Base-by-base conservation (phyloP, 495 filamentous ascomycete species). In the Neurospora terricola region DNA sequence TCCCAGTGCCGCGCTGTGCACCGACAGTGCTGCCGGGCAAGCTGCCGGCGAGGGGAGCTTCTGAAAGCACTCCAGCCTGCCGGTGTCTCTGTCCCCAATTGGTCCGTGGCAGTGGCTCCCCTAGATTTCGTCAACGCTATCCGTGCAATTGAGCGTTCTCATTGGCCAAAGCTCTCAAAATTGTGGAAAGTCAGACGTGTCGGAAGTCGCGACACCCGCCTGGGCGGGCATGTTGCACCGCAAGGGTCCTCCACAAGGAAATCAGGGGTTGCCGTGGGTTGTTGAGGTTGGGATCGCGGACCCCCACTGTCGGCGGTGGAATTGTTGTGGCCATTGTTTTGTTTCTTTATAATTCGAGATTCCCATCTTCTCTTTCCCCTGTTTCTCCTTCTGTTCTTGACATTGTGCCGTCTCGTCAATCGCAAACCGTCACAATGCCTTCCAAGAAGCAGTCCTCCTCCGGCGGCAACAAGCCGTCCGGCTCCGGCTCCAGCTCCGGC, bases 351-450 rank as follows among this genome's bases (percentile, higher is more conserved):
- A 66, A 18, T 16, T 34, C 54, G 18, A 66, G 27, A 34, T 66
- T 18, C 54, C 54, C 54, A 34, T 37, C 48, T 39, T 71, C 70
- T 72, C 30, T 71, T 59, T 43, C 34, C 30, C 38, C 37, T 59
- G 8, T 69, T 48, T 42, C 72, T 72, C 42, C 66, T 71, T 30
- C 23, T 38, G 42, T 21, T 54, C 45, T 54, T 34, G 54, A 66
- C 54, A 66, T 36, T 37, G n/a, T 72, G 39, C 12, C 43, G 21
- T 21, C 69, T 16, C 21, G 16, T 36, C 10, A 72, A 69, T 69
- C 42, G 71, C 77, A 66, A 62, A 18, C 11, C 54, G 21, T 69
- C 73, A 40, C 69, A 73, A 75, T 75, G 75, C 69, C 78, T 27
- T 59, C 74, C 38, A 78, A 75, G 45, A 66, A 66, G 54, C 54